phyloP scores from a whole-genome alignment of 176 grass and related monocot species.

The Bonia amplexicaulis region DNA sequence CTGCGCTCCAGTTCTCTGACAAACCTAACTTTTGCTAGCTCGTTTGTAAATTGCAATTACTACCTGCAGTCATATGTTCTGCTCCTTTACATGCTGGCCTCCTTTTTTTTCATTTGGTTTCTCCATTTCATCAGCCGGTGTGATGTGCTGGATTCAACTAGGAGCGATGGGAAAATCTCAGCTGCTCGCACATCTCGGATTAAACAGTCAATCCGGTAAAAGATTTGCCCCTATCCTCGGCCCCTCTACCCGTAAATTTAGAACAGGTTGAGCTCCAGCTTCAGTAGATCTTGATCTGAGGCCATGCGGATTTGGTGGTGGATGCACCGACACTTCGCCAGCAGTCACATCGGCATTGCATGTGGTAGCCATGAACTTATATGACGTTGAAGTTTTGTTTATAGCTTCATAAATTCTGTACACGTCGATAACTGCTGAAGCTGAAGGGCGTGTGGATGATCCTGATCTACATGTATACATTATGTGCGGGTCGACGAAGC shows the following conservation, averaged over 20 bases:
- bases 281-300: background rate
- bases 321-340: constrained; percentile 3
- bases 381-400: background rate
- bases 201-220: background rate
- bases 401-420: background rate
- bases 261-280: background rate
- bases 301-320: constrained; percentile 5
- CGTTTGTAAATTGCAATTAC: background rate
- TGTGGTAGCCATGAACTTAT: background rate
- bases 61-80: background rate
- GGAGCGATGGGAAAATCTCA: background rate
- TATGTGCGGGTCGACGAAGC: background rate
- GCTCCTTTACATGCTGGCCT: background rate
- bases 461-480: background rate
- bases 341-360: background rate
- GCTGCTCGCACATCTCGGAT: background rate
- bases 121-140: background rate
- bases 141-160: background rate
- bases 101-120: background rate
- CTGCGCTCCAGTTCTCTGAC: background rate
- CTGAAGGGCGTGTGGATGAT: background rate
- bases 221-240: background rate
- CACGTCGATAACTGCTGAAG: background rate
- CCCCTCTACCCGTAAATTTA: background rate
- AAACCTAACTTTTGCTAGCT: background rate